Evolutionary conservation across 768 basidiomycete genomes (phyloP).

Genomic region (Pleurotus platypus): DNA sequence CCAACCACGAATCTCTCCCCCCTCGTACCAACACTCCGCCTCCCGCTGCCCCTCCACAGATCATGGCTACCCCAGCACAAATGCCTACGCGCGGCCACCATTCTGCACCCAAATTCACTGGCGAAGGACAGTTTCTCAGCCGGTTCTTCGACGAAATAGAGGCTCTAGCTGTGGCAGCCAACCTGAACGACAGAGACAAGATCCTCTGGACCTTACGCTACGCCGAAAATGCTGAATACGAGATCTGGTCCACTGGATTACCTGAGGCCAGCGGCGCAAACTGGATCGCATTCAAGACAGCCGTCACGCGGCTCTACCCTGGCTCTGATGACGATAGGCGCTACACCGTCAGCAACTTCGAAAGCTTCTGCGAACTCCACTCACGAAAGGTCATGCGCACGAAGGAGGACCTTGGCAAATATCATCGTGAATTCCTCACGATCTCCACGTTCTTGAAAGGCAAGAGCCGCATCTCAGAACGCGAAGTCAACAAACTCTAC

Average conservation of each 20-base stretch:
- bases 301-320: background rate
- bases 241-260: background rate
- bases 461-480: background rate
- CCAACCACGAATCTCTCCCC: background rate
- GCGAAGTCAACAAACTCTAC: slow-evolving; percentile 1
- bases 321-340: background rate
- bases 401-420: background rate
- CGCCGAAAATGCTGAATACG: background rate
- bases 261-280: background rate
- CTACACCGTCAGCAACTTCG: background rate
- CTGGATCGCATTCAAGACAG: slow-evolving; percentile 1
- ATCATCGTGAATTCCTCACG: background rate
- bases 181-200: background rate
- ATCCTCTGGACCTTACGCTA: background rate
- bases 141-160: slow-evolving; percentile 1
- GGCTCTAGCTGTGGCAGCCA: background rate
- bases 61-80: background rate
- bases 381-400: background rate
- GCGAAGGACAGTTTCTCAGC: background rate
- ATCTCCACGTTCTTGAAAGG: background rate
- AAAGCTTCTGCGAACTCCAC: background rate
- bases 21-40: background rate
- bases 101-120: background rate
- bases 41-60: background rate
- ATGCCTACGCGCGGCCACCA: slow-evolving; percentile 2